Evolutionary conservation across 2,329 filamentous ascomycete species (phyloP), one percentile per base, ranked within the genome.

Genomic region (Pleurostoma richardsiae): DNA sequence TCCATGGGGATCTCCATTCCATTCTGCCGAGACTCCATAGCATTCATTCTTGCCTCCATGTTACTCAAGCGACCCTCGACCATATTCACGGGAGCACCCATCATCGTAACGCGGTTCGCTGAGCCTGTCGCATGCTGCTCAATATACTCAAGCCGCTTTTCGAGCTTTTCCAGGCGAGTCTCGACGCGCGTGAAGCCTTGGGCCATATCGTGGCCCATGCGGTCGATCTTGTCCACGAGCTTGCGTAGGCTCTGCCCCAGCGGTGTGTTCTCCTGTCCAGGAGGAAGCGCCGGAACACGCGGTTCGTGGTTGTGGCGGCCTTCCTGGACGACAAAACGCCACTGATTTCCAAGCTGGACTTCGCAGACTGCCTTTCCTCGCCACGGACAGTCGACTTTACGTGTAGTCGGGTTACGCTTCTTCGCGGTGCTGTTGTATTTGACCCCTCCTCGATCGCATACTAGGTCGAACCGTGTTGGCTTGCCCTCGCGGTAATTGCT

Each of bases 361-460:
- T 83, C 79, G 52, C 79, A 83, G 27, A 83, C 79, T 28, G 79
- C 79, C 65, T 83, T 83, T 46, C 79, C 79, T 44, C 78, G 76
- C 67, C 80, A 83, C 8, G 79, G 79, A 47, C 79, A 83, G 59
- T 83, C 79, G 46, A 83, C 77, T 64, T 83, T 83, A 59, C 79
- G 77, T 40, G 79, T 83, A 45, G 77, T 81, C 1, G 79, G 79
- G 54, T 80, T 82, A 47, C 79, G 75, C 67, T 82, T 83, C 70
- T 82, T 82, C 6, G 79, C 79, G 2, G 79, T 83, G 63, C 79
- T 82, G 66, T 70, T 80, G 64, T 83, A 83, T 63, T 82, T 83
- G 59, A 83, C 79, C 50, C 79, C 79, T 45, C 79, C 79, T 39
- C 79, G 77, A 53, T 83, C 79, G 63, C 79, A 83, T 31, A 83